These are phyloP conservation scores for Arthrinium phaeospermum DNA, from an alignment of 2,329 filamentous ascomycete genomes.

Conservation along the genomic window DNA sequence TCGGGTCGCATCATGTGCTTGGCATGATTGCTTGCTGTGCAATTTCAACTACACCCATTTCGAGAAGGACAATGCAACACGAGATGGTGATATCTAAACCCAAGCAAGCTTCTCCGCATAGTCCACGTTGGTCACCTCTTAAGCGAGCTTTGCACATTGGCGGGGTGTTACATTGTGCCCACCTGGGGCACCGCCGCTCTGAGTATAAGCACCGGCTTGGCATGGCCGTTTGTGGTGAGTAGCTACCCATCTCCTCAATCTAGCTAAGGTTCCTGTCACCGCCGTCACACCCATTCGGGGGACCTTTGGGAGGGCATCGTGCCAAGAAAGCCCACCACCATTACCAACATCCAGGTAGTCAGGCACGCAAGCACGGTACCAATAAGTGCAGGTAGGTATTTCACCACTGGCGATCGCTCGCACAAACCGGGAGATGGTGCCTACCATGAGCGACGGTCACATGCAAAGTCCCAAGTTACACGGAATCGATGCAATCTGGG, in stretches of 20 bases:
- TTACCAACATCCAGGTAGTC: background rate
- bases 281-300: background rate
- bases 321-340: background rate
- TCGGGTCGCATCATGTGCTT: background rate
- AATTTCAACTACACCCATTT: background rate
- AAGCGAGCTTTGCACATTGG: constrained; percentile 21
- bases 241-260: constrained; percentile 22
- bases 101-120: background rate
- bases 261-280: constrained; percentile 27
- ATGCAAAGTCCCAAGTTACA: background rate
- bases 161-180: constrained; percentile 34
- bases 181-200: constrained; percentile 2
- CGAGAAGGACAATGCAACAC: background rate
- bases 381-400: background rate
- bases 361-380: constrained; percentile 12
- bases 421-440: background rate
- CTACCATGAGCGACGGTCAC: background rate
- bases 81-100: background rate
- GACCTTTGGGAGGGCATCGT: constrained; percentile 1
- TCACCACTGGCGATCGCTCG: background rate
- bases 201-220: constrained; percentile 16
- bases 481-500: background rate
- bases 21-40: background rate
- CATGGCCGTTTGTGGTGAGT: background rate
- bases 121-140: background rate